phyloP scores from a whole-genome alignment of 1,284 basidiomycete genomes.

The Exobasidium rhododendri region DNA sequence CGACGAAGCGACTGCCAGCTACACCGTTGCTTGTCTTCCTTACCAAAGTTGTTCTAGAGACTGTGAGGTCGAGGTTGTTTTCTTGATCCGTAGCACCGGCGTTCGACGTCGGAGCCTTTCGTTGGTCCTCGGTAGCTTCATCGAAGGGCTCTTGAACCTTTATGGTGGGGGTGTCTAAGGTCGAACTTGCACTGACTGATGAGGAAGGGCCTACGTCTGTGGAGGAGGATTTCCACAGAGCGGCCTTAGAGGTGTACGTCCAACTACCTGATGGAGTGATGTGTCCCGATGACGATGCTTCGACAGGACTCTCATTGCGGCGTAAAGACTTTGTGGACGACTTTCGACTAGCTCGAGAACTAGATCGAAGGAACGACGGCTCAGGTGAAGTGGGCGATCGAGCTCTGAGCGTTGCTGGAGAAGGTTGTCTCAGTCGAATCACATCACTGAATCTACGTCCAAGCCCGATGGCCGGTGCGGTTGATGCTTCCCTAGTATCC shows the following conservation, averaged over 20 bases:
- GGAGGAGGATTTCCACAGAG: slow-evolving; percentile 4
- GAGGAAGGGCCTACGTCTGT: not conserved
- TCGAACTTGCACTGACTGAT: not conserved
- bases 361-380: not conserved
- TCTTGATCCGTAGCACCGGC: not conserved
- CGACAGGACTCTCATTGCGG: not conserved
- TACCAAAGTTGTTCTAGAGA: not conserved
- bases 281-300: not conserved
- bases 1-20: slow-evolving; percentile 13
- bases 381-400: not conserved
- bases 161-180: not conserved
- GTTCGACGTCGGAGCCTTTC: too few species aligned
- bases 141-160: not conserved
- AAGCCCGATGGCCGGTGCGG: not conserved
- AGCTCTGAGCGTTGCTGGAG: not conserved
- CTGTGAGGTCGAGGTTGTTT: not conserved
- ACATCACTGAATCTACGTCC: slow-evolving; percentile 6
- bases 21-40: slow-evolving; percentile 14
- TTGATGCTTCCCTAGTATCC: not conserved
- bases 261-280: not conserved
- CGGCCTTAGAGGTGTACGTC: slow-evolving; percentile 11
- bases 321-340: not conserved
- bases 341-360: not conserved
- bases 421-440: slow-evolving; percentile 7
- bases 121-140: too few species aligned